Evolutionary conservation across 139 green algal species (phyloP).

Genomic region (Picochlorum sp.): DNA sequence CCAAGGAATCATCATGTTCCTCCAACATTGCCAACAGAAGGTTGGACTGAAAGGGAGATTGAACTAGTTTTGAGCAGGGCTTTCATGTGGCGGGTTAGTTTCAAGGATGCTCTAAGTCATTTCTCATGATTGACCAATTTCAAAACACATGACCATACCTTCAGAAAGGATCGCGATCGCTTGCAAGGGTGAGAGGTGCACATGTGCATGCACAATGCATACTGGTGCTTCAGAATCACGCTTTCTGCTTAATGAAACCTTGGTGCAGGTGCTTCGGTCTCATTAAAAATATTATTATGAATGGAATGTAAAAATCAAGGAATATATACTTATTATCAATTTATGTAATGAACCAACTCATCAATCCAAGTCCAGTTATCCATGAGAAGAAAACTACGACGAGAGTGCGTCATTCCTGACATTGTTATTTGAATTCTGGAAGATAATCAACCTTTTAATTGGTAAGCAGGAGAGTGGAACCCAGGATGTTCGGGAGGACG

Average conservation of each 20-base stretch:
- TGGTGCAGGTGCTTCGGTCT: too few species aligned
- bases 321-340: too few species aligned
- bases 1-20: constrained; percentile 39
- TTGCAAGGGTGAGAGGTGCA: too few species aligned
- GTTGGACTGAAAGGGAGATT: constrained; percentile 68
- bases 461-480: background rate
- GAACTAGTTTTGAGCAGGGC: constrained; percentile 75
- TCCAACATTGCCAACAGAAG: constrained; percentile 54
- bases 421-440: too few species aligned
- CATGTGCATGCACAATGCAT: too few species aligned
- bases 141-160: too few species aligned
- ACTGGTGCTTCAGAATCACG: too few species aligned
- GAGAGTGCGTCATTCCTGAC: too few species aligned
- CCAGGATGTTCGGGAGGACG: constrained; percentile 9
- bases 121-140: constrained; percentile 18
- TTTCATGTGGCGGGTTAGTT: constrained; percentile 68
- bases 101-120: constrained; percentile 65
- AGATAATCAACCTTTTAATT: background rate
- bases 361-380: constrained; percentile 65
- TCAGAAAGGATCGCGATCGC: too few species aligned
- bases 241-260: too few species aligned
- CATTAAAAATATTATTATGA: fast-evolving
- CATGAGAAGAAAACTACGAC: constrained; percentile 18
- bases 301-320: too few species aligned
- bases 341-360: constrained; percentile 16